A percentile compares a stretch with the other conserved stretches of the same genome.
phyloP scores from a whole-genome alignment of 768 basidiomycete genomes.

The Calocera viscosa region DNA sequence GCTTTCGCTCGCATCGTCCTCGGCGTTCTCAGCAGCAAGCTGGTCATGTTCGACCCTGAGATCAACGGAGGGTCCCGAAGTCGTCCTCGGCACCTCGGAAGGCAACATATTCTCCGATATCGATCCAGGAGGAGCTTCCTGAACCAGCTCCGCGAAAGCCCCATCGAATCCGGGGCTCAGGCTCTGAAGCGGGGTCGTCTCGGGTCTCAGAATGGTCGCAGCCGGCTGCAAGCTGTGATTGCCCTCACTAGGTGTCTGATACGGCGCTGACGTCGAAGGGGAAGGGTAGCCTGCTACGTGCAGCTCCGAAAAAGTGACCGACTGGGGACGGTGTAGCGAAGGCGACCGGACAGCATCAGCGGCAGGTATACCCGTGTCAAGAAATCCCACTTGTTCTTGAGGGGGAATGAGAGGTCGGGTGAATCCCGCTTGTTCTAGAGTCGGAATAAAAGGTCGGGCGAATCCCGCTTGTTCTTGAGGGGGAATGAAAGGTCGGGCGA shows the following conservation, averaged over 20 bases:
- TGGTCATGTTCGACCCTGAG: no score
- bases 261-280: neutral
- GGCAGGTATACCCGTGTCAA: neutral
- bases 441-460: no score
- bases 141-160: neutral
- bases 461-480: no score
- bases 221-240: neutral
- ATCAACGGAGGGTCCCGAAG: no score
- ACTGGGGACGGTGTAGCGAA: neutral
- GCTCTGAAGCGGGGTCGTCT: neutral
- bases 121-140: no score
- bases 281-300: neutral
- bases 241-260: neutral
- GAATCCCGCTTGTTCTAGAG: no score
- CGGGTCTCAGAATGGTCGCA: neutral
- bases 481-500: no score
- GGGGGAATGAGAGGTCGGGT: neutral
- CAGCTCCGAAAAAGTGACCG: neutral
- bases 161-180: neutral
- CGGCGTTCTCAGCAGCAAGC: no score
- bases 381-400: no score
- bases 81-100: no score
- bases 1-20: no score
- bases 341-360: neutral
- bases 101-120: no score